Conservation (phyloP, 345 rosid species). For the Gynandropsis gynandra region DNA sequence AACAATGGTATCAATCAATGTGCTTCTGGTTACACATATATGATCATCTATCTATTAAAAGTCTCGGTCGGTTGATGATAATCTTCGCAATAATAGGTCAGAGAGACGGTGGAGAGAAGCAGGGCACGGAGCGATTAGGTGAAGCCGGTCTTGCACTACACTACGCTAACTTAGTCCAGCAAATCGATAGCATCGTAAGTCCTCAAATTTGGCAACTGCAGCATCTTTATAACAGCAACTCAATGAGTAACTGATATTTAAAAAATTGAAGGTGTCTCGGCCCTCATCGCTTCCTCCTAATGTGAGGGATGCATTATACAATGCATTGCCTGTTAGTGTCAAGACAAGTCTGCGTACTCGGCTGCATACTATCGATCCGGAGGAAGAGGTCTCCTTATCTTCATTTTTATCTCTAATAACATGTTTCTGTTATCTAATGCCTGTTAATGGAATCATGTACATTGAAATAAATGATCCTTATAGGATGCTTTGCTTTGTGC, state of each 20-base stretch:
- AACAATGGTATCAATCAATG: constrained; percentile 35
- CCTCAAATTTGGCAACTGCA: constrained; percentile 3
- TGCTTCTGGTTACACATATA: constrained; percentile 1
- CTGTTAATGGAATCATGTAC: too few relatives aligned
- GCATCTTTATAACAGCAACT: background rate
- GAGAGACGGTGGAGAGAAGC: constrained; percentile 21
- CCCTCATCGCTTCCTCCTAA: constrained; percentile 64
- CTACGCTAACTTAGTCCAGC: constrained; percentile 81
- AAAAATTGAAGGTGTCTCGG: constrained; percentile 50
- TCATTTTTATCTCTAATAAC: background rate
- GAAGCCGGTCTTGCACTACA: constrained; percentile 83
- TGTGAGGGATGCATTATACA: constrained; percentile 59
- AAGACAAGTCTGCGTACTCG: constrained; percentile 56
- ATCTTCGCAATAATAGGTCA: constrained; percentile 25
- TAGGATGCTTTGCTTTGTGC: constrained; percentile 9
- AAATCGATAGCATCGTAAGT: constrained; percentile 81
- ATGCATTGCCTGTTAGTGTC: constrained; percentile 51
- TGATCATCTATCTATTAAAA: background rate
- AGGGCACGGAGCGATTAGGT: constrained; percentile 50
- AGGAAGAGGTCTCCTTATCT: constrained; percentile 53
- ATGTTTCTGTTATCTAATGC: too few relatives aligned
- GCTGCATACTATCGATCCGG: constrained; percentile 36
- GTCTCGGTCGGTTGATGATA: background rate
- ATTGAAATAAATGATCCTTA: background rate
- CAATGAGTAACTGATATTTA: constrained; percentile 16